These are phyloP conservation scores for Chlorociboria aeruginascens DNA, from an alignment of 495 filamentous ascomycete species.

Conservation along the genomic window DNA sequence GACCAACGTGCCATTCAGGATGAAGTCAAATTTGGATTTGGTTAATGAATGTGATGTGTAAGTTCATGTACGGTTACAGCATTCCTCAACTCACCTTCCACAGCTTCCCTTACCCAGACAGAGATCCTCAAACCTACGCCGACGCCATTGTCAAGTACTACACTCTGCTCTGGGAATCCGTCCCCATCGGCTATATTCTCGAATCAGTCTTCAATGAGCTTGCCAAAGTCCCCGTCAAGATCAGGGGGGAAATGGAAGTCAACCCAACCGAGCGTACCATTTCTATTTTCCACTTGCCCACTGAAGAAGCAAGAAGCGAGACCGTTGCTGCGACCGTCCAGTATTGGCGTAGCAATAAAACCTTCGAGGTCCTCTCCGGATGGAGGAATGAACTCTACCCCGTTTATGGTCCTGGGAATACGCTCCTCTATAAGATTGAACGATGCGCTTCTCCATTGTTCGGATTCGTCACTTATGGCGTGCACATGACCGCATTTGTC, in stretches of 20 bases:
- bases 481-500: conserved; percentile 76
- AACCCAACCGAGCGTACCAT: conserved; percentile 36
- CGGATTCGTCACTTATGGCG: conserved; percentile 77
- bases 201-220: conserved; percentile 45
- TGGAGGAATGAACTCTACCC: conserved; percentile 89
- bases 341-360: conserved; percentile 48
- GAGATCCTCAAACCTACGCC: conserved; percentile 37
- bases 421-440: conserved; percentile 67
- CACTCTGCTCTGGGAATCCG: conserved; percentile 30
- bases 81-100: neutral
- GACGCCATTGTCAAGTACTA: conserved; percentile 30
- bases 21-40: conserved; percentile 42
- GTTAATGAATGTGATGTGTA: conserved; percentile 53
- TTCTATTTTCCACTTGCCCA: conserved; percentile 33
- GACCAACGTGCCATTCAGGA: conserved; percentile 19
- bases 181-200: conserved; percentile 55
- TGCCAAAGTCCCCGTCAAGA: conserved; percentile 25
- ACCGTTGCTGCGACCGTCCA: conserved; percentile 45
- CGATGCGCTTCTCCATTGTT: conserved; percentile 69
- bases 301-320: conserved; percentile 44
- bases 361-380: conserved; percentile 62
- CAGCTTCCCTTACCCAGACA: conserved; percentile 59
- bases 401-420: conserved; percentile 51
- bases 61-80: too few relatives aligned
- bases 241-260: conserved; percentile 43